Percentiles rank a stretch among this genome's conserved stretches.
These are phyloP conservation scores for Phylloporus scabripes DNA, from an alignment of 768 basidiomycete genomes.

Conservation along the genomic window DNA sequence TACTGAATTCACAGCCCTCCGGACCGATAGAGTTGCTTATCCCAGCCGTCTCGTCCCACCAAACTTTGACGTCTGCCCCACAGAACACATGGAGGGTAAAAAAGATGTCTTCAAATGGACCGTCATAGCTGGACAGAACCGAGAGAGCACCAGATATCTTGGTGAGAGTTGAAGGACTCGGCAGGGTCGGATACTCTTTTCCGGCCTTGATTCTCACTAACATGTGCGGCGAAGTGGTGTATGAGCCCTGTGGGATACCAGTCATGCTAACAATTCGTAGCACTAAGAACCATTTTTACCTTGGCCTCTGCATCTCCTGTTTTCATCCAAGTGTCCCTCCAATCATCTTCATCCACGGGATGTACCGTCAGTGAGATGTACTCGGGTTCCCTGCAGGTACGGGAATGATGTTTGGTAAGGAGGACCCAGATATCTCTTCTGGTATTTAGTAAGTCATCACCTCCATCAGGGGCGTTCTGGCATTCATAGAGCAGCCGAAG, in stretches of 20 bases:
- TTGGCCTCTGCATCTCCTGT: conserved; percentile 33
- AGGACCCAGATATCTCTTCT: conserved; percentile 70
- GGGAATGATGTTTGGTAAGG: conserved; percentile 66
- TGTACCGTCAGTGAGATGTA: conserved; percentile 55
- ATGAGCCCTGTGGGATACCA: conserved; percentile 31
- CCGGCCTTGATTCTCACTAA: conserved; percentile 24
- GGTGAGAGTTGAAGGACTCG: conserved; percentile 11
- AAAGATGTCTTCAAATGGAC: conserved; percentile 50
- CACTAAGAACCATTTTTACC: conserved; percentile 20
- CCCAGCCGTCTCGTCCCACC: conserved; percentile 43
- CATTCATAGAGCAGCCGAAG: conserved; percentile 37
- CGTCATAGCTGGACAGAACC: conserved; percentile 67
- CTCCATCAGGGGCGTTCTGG: not conserved
- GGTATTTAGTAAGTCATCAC: conserved; percentile 1
- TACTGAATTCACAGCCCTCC: conserved; percentile 5
- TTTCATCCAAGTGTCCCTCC: conserved; percentile 22
- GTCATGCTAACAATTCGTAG: not conserved
- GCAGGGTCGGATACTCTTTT: conserved; percentile 23
- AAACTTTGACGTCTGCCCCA: conserved; percentile 27
- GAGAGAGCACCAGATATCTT: conserved; percentile 39
- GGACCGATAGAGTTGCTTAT: conserved; percentile 1
- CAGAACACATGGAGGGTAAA: conserved; percentile 63
- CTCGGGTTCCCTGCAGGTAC: conserved; percentile 55
- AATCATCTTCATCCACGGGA: conserved; percentile 40
- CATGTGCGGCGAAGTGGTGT: conserved; percentile 44